Conservation (phyloP, 2,329 filamentous ascomycete genomes). For the Stemphylium vesicarium region DNA sequence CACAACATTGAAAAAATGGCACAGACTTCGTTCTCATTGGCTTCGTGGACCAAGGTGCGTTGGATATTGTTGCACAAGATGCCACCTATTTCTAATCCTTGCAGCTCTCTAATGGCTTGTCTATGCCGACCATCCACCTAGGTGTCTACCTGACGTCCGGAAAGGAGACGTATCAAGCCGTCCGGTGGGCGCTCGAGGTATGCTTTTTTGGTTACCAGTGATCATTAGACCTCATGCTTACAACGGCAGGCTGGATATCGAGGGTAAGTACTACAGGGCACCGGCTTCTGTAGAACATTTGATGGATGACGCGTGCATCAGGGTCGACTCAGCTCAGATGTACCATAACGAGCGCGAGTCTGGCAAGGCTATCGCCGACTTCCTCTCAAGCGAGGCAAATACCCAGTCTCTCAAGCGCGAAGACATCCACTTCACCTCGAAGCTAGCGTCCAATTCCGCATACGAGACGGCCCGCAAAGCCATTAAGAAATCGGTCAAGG, state of each 20-base stretch:
- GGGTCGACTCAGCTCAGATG: conserved; percentile 67
- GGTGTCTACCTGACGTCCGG: conserved; percentile 76
- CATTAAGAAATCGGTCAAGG: conserved; percentile 69
- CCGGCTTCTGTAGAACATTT: conserved; percentile 26
- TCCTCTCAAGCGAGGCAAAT: conserved; percentile 58
- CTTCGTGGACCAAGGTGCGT: conserved; percentile 50
- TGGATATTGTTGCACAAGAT: conserved; percentile 6
- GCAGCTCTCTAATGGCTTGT: conserved; percentile 63
- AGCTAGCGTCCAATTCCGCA: conserved; percentile 70
- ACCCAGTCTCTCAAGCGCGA: conserved; percentile 63
- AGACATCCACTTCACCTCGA: conserved; percentile 81
- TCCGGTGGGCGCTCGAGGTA: conserved; percentile 63
- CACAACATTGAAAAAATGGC: conserved; percentile 40
- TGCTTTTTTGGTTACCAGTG: conserved; percentile 36
- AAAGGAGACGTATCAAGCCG: conserved; percentile 63
- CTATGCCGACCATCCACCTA: conserved; percentile 74
- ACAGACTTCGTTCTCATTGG: conserved; percentile 49
- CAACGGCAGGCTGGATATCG: conserved; percentile 54
- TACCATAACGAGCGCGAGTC: conserved; percentile 75
- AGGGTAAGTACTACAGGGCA: conserved; percentile 40
- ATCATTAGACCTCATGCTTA: conserved; percentile 22
- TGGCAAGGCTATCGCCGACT: conserved; percentile 68
- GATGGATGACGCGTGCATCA: conserved; percentile 31
- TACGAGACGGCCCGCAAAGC: conserved; percentile 72
- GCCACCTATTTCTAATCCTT: conserved; percentile 26